Percentiles rank a stretch among this genome's conserved stretches.
These are phyloP conservation scores for Coemansia interrupta DNA, from an alignment of 192 early-diverging fungal species.

Conservation along the genomic window DNA sequence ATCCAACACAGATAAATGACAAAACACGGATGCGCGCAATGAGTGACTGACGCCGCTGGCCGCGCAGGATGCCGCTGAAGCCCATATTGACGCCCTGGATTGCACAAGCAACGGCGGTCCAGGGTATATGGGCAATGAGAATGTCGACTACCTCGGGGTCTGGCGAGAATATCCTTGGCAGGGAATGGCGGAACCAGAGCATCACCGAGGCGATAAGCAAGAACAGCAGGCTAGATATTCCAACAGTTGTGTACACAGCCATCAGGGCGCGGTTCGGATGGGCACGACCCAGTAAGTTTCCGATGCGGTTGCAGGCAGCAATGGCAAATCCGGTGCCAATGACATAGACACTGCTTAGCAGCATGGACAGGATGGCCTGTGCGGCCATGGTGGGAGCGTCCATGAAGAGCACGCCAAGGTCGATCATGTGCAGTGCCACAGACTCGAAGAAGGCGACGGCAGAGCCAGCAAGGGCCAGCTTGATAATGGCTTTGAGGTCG, in stretches of 20 bases:
- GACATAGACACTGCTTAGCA: constrained; percentile 62
- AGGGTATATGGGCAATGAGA: constrained; percentile 30
- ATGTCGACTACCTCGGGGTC: constrained; percentile 25
- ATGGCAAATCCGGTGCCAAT: constrained; percentile 70
- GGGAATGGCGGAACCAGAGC: constrained; percentile 44
- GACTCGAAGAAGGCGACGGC: constrained; percentile 78
- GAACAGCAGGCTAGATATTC: constrained; percentile 53
- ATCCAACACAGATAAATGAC: constrained; percentile 43
- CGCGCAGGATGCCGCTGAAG: constrained; percentile 58
- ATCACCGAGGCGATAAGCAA: constrained; percentile 57
- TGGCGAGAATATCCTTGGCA: constrained; percentile 58
- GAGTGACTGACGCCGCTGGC: constrained; percentile 55
- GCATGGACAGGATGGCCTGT: constrained; percentile 73
- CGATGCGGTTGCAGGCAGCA: constrained; percentile 77
- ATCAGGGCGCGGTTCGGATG: constrained; percentile 54
- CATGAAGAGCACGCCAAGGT: constrained; percentile 72
- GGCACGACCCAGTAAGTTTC: constrained; percentile 65
- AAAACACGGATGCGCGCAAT: constrained; percentile 50
- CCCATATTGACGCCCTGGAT: constrained; percentile 59
- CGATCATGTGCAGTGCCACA: constrained; percentile 71
- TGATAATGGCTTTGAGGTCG: constrained; percentile 58
- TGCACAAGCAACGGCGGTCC: constrained; percentile 21
- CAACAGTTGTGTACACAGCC: constrained; percentile 41
- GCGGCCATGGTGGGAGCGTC: constrained; percentile 75
- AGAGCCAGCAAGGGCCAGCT: constrained; percentile 75